Evolutionary conservation across 169 alveolate species (phyloP).

Genomic region (Cryptosporidium xiaoi): DNA sequence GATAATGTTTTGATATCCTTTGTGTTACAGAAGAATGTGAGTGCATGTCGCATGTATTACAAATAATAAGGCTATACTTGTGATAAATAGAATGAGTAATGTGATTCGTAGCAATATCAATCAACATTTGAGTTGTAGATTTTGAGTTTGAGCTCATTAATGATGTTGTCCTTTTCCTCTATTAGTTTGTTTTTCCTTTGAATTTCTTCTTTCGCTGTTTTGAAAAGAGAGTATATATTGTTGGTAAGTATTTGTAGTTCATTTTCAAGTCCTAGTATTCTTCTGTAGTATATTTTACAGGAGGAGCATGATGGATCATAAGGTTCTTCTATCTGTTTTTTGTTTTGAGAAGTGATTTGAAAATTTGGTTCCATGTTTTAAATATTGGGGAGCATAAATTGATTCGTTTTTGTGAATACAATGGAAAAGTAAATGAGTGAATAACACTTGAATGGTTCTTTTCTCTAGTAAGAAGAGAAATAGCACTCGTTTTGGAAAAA

Average conservation of each 20-base stretch:
- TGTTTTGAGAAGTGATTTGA: too few species aligned
- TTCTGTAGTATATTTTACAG: constrained; percentile 34
- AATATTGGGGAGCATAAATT: too few species aligned
- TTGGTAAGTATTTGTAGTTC: constrained; percentile 63
- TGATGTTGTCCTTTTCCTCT: constrained; percentile 36
- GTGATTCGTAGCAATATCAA: background rate
- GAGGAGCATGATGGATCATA: constrained; percentile 9
- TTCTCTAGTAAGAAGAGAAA: too few species aligned
- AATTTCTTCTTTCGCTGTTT: constrained; percentile 70
- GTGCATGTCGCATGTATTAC: background rate
- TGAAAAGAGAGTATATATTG: constrained; percentile 42
- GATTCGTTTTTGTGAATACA: too few species aligned
- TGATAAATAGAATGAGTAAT: background rate
- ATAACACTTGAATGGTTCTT: too few species aligned
- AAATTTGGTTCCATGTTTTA: too few species aligned
- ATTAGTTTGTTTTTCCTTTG: constrained; percentile 55
- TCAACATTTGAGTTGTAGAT: background rate
- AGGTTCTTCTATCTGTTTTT: too few species aligned
- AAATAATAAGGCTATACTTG: background rate
- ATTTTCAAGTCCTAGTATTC: constrained; percentile 47
- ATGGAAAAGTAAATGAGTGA: too few species aligned
- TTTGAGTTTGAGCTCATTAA: background rate
- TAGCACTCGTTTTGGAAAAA: too few species aligned
- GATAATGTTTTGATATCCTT: too few species aligned
- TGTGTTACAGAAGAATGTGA: background rate